Conservation (phyloP, 2,329 filamentous ascomycete genomes). For the Orbilia quercus region DNA sequence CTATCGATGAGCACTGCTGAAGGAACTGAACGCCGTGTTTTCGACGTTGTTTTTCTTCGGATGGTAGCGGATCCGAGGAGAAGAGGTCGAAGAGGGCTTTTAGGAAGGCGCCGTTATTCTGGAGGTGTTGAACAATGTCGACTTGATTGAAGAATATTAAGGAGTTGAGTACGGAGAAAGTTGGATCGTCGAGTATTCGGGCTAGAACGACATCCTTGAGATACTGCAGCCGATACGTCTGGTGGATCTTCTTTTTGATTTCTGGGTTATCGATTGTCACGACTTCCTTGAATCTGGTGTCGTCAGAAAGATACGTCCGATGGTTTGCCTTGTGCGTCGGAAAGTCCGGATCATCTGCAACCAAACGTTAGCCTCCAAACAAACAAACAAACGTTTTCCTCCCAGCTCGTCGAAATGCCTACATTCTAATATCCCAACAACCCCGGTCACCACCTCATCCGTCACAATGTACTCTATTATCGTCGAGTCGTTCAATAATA, state of each 20-base stretch:
- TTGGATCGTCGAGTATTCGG: slow-evolving; percentile 94
- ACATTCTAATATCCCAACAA: slow-evolving; percentile 94
- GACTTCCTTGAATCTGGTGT: slow-evolving; percentile 94
- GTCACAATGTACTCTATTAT: slow-evolving; percentile 95
- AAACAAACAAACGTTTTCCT: slow-evolving; percentile 29
- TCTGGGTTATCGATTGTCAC: slow-evolving; percentile 86
- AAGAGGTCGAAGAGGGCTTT: slow-evolving; percentile 91
- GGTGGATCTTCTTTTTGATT: slow-evolving; percentile 90
- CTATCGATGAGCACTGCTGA: slow-evolving; percentile 92
- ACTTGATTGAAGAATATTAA: slow-evolving; percentile 99
- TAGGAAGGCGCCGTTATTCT: slow-evolving; percentile 80
- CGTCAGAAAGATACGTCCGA: slow-evolving; percentile 87
- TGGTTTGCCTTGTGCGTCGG: slow-evolving; percentile 98
- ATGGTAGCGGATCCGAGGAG: slow-evolving; percentile 61
- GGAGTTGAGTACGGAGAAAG: slow-evolving; percentile 95
- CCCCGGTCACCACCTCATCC: slow-evolving; percentile 87
- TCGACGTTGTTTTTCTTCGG: slow-evolving; percentile 69
- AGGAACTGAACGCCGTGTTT: slow-evolving; percentile 97
- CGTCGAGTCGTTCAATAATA: slow-evolving; percentile 90
- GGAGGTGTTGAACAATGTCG: slow-evolving; percentile 95
- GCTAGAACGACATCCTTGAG: slow-evolving; percentile 98
- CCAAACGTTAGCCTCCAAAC: slow-evolving; percentile 61
- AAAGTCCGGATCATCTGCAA: slow-evolving; percentile 88
- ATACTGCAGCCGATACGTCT: slow-evolving; percentile 94
- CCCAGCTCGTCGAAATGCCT: slow-evolving; percentile 59